These are phyloP conservation scores for Cryptococcus amylolentus DNA, from an alignment of 1,284 basidiomycete genomes.

Conservation along the genomic window DNA sequence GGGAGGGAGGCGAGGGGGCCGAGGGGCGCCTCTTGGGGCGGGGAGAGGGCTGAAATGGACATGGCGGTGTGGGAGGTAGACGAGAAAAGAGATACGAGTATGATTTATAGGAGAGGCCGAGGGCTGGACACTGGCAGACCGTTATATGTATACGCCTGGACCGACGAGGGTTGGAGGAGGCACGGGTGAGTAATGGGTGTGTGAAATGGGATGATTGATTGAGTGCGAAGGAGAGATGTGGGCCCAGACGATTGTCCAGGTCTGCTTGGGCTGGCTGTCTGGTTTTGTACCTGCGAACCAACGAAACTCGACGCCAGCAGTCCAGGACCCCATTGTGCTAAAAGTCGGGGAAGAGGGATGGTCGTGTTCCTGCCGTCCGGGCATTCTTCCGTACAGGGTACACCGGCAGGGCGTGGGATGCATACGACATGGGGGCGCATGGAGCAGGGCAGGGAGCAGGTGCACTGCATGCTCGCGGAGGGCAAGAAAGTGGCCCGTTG, in stretches of 20 bases:
- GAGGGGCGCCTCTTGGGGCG: neutral
- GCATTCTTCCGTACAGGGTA: too few species aligned
- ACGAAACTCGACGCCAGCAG: neutral
- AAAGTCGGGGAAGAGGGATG: too few species aligned
- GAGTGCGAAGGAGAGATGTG: neutral
- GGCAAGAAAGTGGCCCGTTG: too few species aligned
- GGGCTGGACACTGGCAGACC: neutral
- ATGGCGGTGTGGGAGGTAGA: neutral
- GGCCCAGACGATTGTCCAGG: too few species aligned
- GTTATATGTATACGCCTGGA: too few species aligned
- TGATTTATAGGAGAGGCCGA: neutral
- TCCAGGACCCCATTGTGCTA: neutral
- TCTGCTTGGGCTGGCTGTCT: neutral
- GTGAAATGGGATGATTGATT: neutral
- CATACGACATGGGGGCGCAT: too few species aligned
- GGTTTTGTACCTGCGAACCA: neutral
- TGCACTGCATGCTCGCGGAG: too few species aligned
- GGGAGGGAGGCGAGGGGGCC: constrained; percentile 22
- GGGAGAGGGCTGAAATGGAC: neutral
- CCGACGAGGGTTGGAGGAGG: neutral
- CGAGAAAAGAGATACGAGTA: neutral
- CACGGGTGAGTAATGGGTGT: neutral
- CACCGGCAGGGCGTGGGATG: too few species aligned
- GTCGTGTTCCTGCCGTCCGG: too few species aligned
- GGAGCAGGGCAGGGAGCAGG: too few species aligned